These are phyloP conservation scores for Lecanicillium sp. DNA, from an alignment of 2,329 filamentous ascomycete species.

Conservation along the genomic window DNA sequence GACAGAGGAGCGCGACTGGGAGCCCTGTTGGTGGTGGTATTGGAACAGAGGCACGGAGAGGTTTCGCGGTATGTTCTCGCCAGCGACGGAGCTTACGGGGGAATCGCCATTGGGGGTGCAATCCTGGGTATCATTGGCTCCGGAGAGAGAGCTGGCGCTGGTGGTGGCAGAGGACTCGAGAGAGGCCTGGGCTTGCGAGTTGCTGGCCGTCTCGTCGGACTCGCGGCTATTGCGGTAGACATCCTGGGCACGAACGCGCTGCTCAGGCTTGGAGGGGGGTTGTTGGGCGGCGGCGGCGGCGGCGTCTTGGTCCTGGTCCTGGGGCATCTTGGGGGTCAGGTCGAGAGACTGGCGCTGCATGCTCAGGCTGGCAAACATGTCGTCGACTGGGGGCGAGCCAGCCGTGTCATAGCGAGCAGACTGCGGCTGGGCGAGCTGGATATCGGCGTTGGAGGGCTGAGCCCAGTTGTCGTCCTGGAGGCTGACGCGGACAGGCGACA, in stretches of 20 bases:
- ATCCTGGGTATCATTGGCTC: constrained; percentile 39
- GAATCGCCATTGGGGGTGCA: constrained; percentile 37
- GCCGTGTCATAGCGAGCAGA: constrained; percentile 12
- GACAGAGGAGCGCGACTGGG: constrained; percentile 40
- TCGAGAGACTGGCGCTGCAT: constrained; percentile 12
- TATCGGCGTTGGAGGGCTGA: constrained; percentile 42
- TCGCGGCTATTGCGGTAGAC: constrained; percentile 41
- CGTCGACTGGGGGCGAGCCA: constrained; percentile 9
- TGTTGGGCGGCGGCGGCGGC: constrained; percentile 23
- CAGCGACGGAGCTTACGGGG: constrained; percentile 41
- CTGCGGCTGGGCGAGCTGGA: constrained; percentile 32
- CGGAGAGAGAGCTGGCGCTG: constrained; percentile 49
- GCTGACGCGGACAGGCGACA: constrained; percentile 49
- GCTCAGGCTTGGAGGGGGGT: too few relatives aligned
- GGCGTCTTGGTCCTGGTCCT: constrained; percentile 1
- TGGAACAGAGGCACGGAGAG: constrained; percentile 50
- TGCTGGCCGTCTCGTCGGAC: constrained; percentile 43
- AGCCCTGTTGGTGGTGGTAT: constrained; percentile 52
- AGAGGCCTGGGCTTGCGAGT: constrained; percentile 38
- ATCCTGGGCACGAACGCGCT: constrained; percentile 24
- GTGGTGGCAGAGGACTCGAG: constrained; percentile 46
- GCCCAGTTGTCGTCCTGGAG: constrained; percentile 46
- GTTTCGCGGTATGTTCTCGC: constrained; percentile 32
- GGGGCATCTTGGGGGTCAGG: constrained; percentile 1
- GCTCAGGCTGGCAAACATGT: background rate